Conservation (phyloP, 148 eudicot species). For the Dianthus caryophyllus region DNA sequence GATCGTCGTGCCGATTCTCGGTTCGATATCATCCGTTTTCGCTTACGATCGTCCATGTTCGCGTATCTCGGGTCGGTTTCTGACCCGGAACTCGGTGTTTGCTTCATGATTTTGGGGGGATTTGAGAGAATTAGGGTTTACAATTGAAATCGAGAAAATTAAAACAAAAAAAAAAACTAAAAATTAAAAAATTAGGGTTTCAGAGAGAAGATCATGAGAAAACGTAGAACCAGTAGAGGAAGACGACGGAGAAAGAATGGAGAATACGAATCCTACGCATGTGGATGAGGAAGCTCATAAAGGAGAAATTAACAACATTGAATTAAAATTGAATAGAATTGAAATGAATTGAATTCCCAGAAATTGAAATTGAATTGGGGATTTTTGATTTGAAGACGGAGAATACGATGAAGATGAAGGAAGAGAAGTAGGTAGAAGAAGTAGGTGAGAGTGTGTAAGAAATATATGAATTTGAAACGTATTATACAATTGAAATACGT, state of each 20-base stretch:
- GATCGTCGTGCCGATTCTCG: conserved; percentile 83
- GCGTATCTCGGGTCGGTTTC: conserved; percentile 41
- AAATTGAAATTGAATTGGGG: too few relatives aligned
- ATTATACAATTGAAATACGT: too few relatives aligned
- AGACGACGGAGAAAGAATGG: conserved; percentile 90
- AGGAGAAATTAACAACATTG: conserved; percentile 38
- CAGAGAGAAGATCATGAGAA: conserved; percentile 51
- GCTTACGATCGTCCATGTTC: conserved; percentile 58
- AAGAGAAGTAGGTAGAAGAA: too few relatives aligned
- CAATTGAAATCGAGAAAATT: not conserved
- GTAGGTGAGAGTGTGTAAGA: too few relatives aligned
- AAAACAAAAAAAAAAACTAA: not conserved
- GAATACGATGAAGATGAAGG: too few relatives aligned
- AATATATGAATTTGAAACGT: too few relatives aligned
- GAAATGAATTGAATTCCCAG: too few relatives aligned
- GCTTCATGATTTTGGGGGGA: too few relatives aligned
- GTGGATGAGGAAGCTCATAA: conserved; percentile 42
- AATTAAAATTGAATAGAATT: conserved; percentile 22
- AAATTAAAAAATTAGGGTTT: not conserved
- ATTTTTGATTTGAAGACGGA: not conserved
- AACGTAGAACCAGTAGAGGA: conserved; percentile 86
- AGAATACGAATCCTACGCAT: conserved; percentile 71
- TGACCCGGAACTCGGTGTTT: conserved; percentile 64
- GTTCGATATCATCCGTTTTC: conserved; percentile 83
- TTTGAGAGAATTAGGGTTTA: conserved; percentile 15